Evolutionary conservation across 495 filamentous ascomycete genomes (phyloP).

Genomic region (Podospora didyma): DNA sequence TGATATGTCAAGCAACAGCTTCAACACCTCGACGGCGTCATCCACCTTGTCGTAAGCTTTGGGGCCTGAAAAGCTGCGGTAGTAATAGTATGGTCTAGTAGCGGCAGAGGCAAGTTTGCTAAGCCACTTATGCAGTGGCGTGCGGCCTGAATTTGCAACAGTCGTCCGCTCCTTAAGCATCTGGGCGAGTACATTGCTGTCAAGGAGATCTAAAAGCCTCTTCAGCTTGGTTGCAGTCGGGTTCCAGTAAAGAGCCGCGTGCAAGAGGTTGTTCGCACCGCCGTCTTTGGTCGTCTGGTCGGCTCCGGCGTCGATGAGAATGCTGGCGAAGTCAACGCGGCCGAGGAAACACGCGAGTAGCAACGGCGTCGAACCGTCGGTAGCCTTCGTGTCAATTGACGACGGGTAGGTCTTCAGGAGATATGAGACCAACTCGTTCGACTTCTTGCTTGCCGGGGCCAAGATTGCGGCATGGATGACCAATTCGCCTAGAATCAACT

Average conservation of each 20-base stretch:
- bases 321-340: slow-evolving; percentile 48
- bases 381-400: slow-evolving; percentile 50
- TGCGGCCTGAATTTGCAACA: slow-evolving; percentile 30
- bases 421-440: slow-evolving; percentile 55
- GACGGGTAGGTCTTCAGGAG: slow-evolving; percentile 54
- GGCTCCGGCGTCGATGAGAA: slow-evolving; percentile 60
- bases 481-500: slow-evolving; percentile 50
- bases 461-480: slow-evolving; percentile 64
- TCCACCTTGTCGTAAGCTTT: slow-evolving; percentile 3
- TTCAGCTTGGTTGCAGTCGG: slow-evolving; percentile 29
- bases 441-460: slow-evolving; percentile 29
- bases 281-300: slow-evolving; percentile 56
- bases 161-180: slow-evolving; percentile 39
- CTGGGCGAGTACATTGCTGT: slow-evolving; percentile 36
- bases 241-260: slow-evolving; percentile 42
- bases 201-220: slow-evolving; percentile 49
- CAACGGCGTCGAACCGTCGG: slow-evolving; percentile 56
- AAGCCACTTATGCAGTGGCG: slow-evolving; percentile 40
- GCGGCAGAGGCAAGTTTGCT: not conserved
- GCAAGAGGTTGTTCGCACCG: slow-evolving; percentile 55
- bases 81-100: too few relatives aligned
- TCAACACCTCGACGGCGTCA: slow-evolving; percentile 24
- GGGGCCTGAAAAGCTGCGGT: too few relatives aligned
- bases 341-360: slow-evolving; percentile 51
- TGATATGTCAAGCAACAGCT: slow-evolving; percentile 49